Percentiles rank a stretch among this genome's conserved stretches.
These are phyloP conservation scores for Penstemon davidsonii DNA, from an alignment of 257 asterid species.

Conservation along the genomic window DNA sequence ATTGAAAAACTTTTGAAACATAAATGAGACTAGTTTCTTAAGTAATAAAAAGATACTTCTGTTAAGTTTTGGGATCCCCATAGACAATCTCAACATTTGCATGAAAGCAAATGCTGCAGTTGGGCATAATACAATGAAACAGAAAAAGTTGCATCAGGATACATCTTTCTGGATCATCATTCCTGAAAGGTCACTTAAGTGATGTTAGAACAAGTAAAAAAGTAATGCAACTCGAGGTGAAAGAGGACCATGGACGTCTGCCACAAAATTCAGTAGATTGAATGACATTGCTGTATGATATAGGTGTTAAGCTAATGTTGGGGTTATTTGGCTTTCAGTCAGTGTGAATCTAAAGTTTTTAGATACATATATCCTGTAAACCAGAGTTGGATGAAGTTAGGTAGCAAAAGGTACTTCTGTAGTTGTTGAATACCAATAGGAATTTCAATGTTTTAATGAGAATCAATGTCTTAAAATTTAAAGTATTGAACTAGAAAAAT, in stretches of 20 bases:
- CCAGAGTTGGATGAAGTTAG: no score
- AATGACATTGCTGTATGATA: constrained; percentile 17
- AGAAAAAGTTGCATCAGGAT: constrained; percentile 53
- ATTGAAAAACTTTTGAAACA: not conserved
- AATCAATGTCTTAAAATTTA: no score
- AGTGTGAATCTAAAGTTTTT: not conserved
- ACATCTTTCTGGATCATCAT: constrained; percentile 55
- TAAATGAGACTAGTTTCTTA: not conserved
- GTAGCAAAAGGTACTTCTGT: no score
- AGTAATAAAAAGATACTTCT: constrained; percentile 10
- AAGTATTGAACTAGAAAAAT: not conserved
- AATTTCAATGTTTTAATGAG: no score
- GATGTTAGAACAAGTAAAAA: constrained; percentile 66
- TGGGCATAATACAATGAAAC: constrained; percentile 8
- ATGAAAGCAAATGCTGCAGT: constrained; percentile 11
- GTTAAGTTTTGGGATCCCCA: not conserved
- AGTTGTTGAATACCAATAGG: no score
- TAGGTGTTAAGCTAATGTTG: constrained; percentile 18
- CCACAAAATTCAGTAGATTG: constrained; percentile 39
- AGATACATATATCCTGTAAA: no score
- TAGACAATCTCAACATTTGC: not conserved
- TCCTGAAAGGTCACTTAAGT: constrained; percentile 68
- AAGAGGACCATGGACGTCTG: constrained; percentile 56
- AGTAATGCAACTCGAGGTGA: constrained; percentile 42
- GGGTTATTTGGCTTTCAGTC: not conserved